phyloP scores from a whole-genome alignment of 768 basidiomycete species.

The Suillus brevipes region DNA sequence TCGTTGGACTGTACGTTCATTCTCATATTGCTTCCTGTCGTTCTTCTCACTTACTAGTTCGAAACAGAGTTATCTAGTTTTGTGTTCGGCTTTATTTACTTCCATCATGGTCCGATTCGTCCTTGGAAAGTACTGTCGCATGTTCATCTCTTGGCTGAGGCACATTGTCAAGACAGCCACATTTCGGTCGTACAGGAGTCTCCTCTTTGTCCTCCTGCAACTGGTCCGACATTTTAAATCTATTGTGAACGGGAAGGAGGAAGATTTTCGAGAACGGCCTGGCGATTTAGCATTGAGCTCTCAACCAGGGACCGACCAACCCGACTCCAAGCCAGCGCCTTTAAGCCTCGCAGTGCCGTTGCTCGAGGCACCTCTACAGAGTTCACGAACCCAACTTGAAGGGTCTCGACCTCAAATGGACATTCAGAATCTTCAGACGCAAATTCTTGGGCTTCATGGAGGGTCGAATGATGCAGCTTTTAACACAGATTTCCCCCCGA shows the following conservation, averaged over 20 bases:
- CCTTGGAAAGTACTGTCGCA: not conserved
- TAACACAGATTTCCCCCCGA: not conserved
- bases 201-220: not conserved
- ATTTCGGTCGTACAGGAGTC: not conserved
- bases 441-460: not conserved
- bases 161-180: not conserved
- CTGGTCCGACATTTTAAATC: not conserved
- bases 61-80: not conserved
- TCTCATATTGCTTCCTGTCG: not conserved
- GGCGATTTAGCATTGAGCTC: not conserved
- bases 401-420: not conserved
- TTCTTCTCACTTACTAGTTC: not conserved
- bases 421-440: not conserved
- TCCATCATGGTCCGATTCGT: not conserved
- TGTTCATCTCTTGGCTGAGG: not conserved
- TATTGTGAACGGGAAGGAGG: not conserved
- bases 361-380: not conserved
- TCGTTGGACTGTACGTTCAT: not conserved
- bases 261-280: not conserved
- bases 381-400: no score
- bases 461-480: not conserved
- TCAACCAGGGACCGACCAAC: not conserved
- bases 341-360: not conserved
- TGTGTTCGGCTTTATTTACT: not conserved
- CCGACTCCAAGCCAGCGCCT: not conserved